These are phyloP conservation scores for Apocynum venetum DNA, from an alignment of 257 asterid species.

Conservation along the genomic window DNA sequence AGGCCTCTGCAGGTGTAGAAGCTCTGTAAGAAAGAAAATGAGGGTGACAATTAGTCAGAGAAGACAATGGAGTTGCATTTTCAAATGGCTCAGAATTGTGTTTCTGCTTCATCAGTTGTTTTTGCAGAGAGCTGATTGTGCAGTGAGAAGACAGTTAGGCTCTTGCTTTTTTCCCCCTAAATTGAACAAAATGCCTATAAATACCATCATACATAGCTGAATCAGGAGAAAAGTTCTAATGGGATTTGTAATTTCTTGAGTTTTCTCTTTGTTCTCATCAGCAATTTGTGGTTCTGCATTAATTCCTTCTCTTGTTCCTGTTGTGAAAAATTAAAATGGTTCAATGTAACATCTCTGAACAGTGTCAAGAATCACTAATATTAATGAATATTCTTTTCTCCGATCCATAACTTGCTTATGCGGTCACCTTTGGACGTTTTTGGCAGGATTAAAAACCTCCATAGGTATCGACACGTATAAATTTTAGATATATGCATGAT, in stretches of 20 bases:
- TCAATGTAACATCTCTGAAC: neutral
- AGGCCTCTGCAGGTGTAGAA: neutral
- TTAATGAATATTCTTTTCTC: neutral
- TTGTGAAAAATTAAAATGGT: too few species aligned
- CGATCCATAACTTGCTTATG: constrained; percentile 5
- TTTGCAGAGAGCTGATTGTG: constrained; percentile 30
- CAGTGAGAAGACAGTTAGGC: constrained; percentile 40
- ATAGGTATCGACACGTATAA: neutral
- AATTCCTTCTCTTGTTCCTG: too few species aligned
- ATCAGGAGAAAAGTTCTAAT: neutral
- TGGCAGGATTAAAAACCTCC: neutral
- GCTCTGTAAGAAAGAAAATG: constrained; percentile 17
- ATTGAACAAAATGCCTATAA: neutral
- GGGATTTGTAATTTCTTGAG: neutral
- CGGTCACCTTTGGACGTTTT: neutral
- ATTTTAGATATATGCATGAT: neutral
- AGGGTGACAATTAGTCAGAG: constrained; percentile 12
- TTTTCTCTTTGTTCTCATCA: too few species aligned
- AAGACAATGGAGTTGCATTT: constrained; percentile 23
- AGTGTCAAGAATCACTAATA: neutral
- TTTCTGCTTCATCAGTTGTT: constrained; percentile 33
- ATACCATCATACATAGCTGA: neutral
- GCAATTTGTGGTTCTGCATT: neutral
- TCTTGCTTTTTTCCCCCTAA: neutral
- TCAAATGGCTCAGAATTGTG: constrained; percentile 22